Percentiles rank a stretch among this genome's conserved stretches.
phyloP scores from a whole-genome alignment of 345 rosid species.

The Arabidopsis suecica region DNA sequence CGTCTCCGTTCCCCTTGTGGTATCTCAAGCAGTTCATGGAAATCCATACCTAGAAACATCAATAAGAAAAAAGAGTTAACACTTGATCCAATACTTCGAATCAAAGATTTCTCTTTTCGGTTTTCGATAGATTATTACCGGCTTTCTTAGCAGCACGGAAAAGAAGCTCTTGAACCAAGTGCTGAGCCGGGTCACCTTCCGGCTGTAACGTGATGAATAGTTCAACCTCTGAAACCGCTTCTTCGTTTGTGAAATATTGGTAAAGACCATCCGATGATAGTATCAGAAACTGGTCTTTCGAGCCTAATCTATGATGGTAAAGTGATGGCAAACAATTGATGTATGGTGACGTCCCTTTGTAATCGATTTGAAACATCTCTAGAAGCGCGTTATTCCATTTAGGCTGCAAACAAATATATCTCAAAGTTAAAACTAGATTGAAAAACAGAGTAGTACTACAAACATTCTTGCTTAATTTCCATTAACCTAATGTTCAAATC shows the following conservation, averaged over 20 bases:
- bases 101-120: not conserved
- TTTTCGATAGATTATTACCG: conserved; percentile 60
- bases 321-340: conserved; percentile 80
- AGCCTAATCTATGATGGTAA: conserved; percentile 82
- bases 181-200: conserved; percentile 99
- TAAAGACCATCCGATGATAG: conserved; percentile 93
- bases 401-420: conserved; percentile 59
- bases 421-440: conserved; percentile 3
- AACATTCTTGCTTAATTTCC: not conserved
- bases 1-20: conserved; percentile 96
- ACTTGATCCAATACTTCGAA: not conserved
- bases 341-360: conserved; percentile 81
- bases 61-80: not conserved
- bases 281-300: conserved; percentile 82
- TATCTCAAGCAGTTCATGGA: conserved; percentile 87
- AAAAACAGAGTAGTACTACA: too few species aligned
- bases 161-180: conserved; percentile 83
- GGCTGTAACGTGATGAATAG: conserved; percentile 86
- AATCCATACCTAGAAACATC: conserved; percentile 80
- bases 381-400: conserved; percentile 92
- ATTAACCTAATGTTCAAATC: conserved; percentile 3
- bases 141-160: conserved; percentile 98
- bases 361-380: conserved; percentile 93
- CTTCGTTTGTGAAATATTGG: conserved; percentile 93
- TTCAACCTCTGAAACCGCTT: conserved; percentile 89